Percentiles rank a stretch among this genome's conserved stretches.
phyloP scores from a whole-genome alignment of 2,329 filamentous ascomycete genomes.

The Celoporthe dispersa region DNA sequence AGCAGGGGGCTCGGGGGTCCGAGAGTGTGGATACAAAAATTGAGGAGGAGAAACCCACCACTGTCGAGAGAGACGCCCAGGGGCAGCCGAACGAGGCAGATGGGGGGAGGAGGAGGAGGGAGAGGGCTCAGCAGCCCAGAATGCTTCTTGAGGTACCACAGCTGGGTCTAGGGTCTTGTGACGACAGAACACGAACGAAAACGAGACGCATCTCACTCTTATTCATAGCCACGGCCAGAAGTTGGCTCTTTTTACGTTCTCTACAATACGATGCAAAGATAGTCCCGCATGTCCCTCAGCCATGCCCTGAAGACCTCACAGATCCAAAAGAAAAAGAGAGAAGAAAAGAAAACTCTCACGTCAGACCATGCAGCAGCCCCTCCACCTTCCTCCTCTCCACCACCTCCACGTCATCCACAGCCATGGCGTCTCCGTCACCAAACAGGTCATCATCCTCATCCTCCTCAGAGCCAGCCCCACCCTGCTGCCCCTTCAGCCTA shows the following conservation, averaged over 20 bases:
- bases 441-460: slow-evolving; percentile 21
- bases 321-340: not conserved
- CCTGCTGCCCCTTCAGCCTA: slow-evolving; percentile 38
- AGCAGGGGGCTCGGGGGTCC: not conserved
- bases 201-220: not conserved
- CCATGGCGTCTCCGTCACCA: slow-evolving; percentile 32
- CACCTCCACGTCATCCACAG: slow-evolving; percentile 43
- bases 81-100: slow-evolving; percentile 5
- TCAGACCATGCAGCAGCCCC: slow-evolving; percentile 43
- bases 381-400: slow-evolving; percentile 50
- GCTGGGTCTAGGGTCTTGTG: not conserved
- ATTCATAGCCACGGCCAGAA: not conserved
- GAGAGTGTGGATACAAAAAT: not conserved
- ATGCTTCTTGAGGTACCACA: not conserved
- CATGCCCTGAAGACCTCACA: not conserved
- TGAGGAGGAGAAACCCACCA: not conserved
- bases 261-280: not conserved
- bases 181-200: not conserved
- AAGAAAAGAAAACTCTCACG: not conserved
- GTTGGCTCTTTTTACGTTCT: not conserved
- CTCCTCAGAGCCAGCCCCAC: not conserved
- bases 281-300: not conserved
- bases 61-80: not conserved
- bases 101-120: slow-evolving; percentile 25
- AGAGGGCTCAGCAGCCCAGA: slow-evolving; percentile 23